These are phyloP conservation scores for Aspergillus floridensis DNA, from an alignment of 2,329 filamentous ascomycete genomes.

Conservation along the genomic window DNA sequence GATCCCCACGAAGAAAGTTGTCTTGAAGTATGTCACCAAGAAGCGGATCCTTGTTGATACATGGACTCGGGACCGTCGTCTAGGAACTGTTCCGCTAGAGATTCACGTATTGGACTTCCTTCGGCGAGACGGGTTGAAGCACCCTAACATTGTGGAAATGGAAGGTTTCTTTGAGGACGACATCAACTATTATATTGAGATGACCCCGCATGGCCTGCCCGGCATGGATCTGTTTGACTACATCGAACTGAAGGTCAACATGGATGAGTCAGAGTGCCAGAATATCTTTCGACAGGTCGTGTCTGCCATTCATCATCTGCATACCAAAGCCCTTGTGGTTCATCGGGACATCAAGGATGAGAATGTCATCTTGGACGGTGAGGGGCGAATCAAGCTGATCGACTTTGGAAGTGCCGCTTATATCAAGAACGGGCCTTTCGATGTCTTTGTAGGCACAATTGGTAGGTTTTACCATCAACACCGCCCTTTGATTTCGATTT, in stretches of 20 bases:
- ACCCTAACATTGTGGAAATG: slow-evolving; percentile 68
- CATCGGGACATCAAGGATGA: slow-evolving; percentile 99
- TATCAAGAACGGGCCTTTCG: slow-evolving; percentile 96
- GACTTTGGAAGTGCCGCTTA: slow-evolving; percentile 98
- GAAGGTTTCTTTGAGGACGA: slow-evolving; percentile 64
- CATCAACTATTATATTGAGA: slow-evolving; percentile 96
- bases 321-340: slow-evolving; percentile 85
- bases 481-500: slow-evolving; percentile 5
- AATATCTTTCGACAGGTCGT: slow-evolving; percentile 96
- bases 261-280: slow-evolving; percentile 90
- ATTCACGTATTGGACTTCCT: slow-evolving; percentile 97
- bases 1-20: slow-evolving; percentile 72
- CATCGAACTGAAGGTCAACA: slow-evolving; percentile 91
- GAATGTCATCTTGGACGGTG: slow-evolving; percentile 92
- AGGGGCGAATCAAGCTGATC: slow-evolving; percentile 93
- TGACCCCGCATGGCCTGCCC: slow-evolving; percentile 86
- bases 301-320: slow-evolving; percentile 83
- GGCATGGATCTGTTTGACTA: slow-evolving; percentile 99
- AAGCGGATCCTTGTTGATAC: slow-evolving; percentile 95
- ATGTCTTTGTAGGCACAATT: slow-evolving; percentile 98
- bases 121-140: slow-evolving; percentile 65
- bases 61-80: slow-evolving; percentile 88
- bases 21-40: slow-evolving; percentile 98
- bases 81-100: slow-evolving; percentile 93
- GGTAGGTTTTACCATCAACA: slow-evolving; percentile 56